These are phyloP conservation scores for Penicillium soppii DNA, from an alignment of 495 filamentous ascomycete species.

Conservation along the genomic window DNA sequence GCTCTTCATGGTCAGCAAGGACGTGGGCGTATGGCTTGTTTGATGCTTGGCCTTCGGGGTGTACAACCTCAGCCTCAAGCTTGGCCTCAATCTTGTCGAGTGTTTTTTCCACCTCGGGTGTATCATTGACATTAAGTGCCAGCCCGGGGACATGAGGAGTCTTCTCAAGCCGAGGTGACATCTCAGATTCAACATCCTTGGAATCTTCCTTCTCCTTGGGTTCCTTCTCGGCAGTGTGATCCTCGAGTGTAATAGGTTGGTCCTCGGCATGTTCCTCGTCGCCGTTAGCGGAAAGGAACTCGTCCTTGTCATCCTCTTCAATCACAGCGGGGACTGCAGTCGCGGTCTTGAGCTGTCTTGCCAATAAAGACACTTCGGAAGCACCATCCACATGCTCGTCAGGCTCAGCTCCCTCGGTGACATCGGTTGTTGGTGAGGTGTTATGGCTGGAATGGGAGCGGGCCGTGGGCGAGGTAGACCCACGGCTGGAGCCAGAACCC, in stretches of 20 bases:
- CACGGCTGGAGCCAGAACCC: conserved; percentile 28
- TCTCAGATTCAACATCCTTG: neutral
- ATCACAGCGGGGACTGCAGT: conserved; percentile 11
- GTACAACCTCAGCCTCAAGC: neutral
- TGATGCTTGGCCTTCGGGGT: neutral
- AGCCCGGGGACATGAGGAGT: neutral
- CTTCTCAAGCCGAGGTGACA: neutral
- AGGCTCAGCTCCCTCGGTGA: conserved; percentile 10
- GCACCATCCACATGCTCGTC: conserved; percentile 10
- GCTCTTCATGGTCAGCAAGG: neutral
- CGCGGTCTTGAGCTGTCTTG: conserved; percentile 20
- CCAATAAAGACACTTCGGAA: conserved; percentile 16
- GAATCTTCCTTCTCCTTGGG: neutral
- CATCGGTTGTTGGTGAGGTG: conserved; percentile 20
- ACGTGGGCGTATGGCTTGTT: neutral
- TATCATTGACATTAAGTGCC: neutral
- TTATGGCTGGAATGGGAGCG: conserved; percentile 25
- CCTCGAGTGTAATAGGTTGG: neutral
- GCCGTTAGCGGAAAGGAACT: conserved; percentile 48
- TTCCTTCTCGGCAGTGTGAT: neutral
- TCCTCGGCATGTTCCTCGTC: conserved; percentile 5
- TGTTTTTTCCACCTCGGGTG: conserved; percentile 1
- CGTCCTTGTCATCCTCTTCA: conserved; percentile 33
- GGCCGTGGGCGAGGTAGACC: conserved; percentile 25
- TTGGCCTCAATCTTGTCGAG: conserved; percentile 6